Evolutionary conservation across 805 yeast genomes (phyloP).

Genomic region (Cyberlindnera galapagoensis): DNA sequence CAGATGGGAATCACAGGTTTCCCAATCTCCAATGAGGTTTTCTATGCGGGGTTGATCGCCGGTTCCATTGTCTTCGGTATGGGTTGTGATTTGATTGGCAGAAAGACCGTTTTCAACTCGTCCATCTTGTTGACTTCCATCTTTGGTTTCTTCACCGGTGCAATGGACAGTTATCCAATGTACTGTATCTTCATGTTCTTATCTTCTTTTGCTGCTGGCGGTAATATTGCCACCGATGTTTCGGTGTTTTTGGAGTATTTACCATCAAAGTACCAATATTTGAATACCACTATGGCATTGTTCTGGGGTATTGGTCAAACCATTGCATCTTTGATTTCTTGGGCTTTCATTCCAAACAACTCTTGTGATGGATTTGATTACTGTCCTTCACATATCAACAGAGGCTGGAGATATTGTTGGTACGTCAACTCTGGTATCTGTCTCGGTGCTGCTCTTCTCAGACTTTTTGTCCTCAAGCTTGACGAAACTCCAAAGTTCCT

Average conservation of each 20-base stretch:
- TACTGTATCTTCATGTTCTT: constrained; percentile 42
- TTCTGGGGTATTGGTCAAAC: constrained; percentile 59
- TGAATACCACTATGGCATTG: constrained; percentile 42
- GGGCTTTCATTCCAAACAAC: constrained; percentile 45
- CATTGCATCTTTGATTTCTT: constrained; percentile 40
- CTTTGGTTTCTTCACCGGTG: constrained; percentile 45
- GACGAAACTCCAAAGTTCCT: constrained; percentile 50
- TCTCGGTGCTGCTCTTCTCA: constrained; percentile 38
- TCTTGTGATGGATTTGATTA: constrained; percentile 35
- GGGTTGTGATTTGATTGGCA: constrained; percentile 44
- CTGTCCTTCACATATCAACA: constrained; percentile 40
- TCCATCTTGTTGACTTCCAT: constrained; percentile 39
- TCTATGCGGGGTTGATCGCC: constrained; percentile 40
- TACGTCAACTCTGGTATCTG: constrained; percentile 47
- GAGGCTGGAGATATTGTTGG: constrained; percentile 57
- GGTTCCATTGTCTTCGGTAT: constrained; percentile 48
- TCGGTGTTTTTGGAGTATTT: constrained; percentile 44
- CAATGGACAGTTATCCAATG: constrained; percentile 38
- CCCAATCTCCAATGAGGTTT: constrained; percentile 39
- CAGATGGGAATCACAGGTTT: constrained; percentile 36
- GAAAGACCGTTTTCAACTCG: constrained; percentile 42
- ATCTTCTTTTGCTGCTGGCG: constrained; percentile 41
- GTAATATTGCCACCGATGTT: constrained; percentile 46
- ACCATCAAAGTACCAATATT: constrained; percentile 42
- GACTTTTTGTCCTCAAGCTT: constrained; percentile 36